These are phyloP conservation scores for Lipomyces anomalus DNA, from an alignment of 805 yeast species.

Conservation along the genomic window DNA sequence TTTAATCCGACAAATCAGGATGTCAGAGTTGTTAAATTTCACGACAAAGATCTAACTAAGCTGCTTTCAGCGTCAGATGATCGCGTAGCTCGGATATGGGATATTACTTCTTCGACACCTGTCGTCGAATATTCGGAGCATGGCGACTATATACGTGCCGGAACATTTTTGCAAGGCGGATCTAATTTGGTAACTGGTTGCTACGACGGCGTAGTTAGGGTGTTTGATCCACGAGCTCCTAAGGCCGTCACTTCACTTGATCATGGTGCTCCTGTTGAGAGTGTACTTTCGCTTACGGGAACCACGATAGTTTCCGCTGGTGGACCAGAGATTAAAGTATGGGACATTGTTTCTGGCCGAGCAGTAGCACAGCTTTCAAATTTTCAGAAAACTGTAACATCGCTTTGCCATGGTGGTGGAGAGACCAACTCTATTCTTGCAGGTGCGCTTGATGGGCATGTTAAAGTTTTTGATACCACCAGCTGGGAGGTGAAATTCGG, in stretches of 20 bases:
- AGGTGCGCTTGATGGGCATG: slow-evolving; percentile 96
- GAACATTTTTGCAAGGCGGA: slow-evolving; percentile 60
- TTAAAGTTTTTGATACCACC: slow-evolving; percentile 78
- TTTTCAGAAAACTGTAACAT: slow-evolving; percentile 90
- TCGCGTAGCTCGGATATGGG: slow-evolving; percentile 78
- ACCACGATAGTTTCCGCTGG: slow-evolving; percentile 77
- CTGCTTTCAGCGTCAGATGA: slow-evolving; percentile 89
- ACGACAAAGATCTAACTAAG: slow-evolving; percentile 67
- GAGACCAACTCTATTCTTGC: slow-evolving; percentile 78
- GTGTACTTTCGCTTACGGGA: slow-evolving; percentile 61
- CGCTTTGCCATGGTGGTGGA: slow-evolving; percentile 47
- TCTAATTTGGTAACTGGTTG: slow-evolving; percentile 87
- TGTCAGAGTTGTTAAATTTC: slow-evolving; percentile 89
- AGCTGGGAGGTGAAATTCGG: slow-evolving; percentile 86
- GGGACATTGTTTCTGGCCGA: slow-evolving; percentile 85
- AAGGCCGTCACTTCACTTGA: slow-evolving; percentile 56
- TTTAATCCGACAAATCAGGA: slow-evolving; percentile 81
- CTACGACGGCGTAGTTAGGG: slow-evolving; percentile 79
- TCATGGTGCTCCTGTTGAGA: slow-evolving; percentile 81
- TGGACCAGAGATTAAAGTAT: slow-evolving; percentile 75
- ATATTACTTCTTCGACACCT: slow-evolving; percentile 78
- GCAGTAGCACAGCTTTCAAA: slow-evolving; percentile 65
- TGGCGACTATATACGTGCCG: slow-evolving; percentile 82
- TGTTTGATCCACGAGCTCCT: slow-evolving; percentile 70
- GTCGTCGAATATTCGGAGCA: slow-evolving; percentile 64